Evolutionary conservation across 495 filamentous ascomycete genomes (phyloP).

Genomic region (Symbiotaphrina buchneri): DNA sequence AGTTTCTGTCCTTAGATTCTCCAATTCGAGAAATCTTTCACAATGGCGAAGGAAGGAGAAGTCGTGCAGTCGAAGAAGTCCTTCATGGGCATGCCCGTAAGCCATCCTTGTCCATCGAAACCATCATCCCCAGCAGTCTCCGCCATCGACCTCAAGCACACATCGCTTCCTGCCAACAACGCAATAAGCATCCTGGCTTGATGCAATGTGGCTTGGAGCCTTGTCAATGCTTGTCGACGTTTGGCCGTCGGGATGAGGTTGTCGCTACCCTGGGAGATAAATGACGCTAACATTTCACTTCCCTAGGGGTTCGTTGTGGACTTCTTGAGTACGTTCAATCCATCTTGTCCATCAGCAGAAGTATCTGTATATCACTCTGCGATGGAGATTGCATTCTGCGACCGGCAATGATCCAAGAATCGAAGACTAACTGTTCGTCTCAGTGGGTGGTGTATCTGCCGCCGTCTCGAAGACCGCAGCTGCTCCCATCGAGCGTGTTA

Average conservation of each 20-base stretch:
- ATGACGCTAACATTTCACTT: no score
- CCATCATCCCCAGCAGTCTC: constrained; percentile 4
- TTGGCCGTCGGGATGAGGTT: no score
- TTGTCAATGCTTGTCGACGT: no score
- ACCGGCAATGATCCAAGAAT: no score
- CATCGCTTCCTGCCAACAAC: no score
- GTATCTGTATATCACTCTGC: no score
- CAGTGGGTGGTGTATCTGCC: constrained; percentile 98
- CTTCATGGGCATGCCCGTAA: constrained; percentile 73
- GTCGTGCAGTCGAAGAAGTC: constrained; percentile 34
- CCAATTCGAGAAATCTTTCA: constrained; percentile 23
- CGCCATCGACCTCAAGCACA: constrained; percentile 1
- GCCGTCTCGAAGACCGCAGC: constrained; percentile 99
- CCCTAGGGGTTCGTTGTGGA: constrained; percentile 63
- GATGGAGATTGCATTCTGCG: constrained; percentile 6
- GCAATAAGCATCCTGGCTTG: no score
- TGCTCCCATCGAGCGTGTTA: constrained; percentile 99
- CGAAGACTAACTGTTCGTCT: constrained; percentile 15
- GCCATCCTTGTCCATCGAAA: constrained; percentile 7
- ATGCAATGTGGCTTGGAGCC: no score
- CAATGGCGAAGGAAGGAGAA: constrained; percentile 19
- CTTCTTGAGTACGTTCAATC: constrained; percentile 94
- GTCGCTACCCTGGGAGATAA: no score
- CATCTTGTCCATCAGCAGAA: constrained; percentile 2
- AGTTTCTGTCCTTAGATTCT: constrained; percentile 7